These are phyloP conservation scores for Tulasnella sp. DNA, from an alignment of 768 basidiomycete genomes.

Conservation along the genomic window DNA sequence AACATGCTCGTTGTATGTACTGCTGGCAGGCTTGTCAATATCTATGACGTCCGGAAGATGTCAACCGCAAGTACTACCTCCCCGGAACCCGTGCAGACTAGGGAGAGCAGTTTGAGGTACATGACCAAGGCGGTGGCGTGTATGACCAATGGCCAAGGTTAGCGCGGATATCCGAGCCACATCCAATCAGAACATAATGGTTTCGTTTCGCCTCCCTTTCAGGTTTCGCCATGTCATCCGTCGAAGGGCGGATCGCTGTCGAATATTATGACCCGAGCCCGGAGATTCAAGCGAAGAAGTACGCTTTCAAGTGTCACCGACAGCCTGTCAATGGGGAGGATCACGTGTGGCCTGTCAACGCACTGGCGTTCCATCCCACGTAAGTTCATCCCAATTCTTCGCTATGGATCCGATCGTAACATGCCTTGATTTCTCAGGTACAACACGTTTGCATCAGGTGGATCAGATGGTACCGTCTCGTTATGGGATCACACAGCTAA, in stretches of 20 bases:
- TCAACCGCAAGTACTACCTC: constrained; percentile 21
- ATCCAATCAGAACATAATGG: background rate
- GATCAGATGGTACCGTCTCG: constrained; percentile 87
- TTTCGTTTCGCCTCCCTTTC: background rate
- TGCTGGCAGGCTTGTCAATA: constrained; percentile 82
- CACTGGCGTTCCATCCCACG: constrained; percentile 87
- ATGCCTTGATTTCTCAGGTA: constrained; percentile 40
- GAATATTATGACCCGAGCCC: constrained; percentile 88
- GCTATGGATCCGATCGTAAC: background rate
- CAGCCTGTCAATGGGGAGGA: constrained; percentile 84
- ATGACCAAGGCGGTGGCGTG: constrained; percentile 87
- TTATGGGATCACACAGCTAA: constrained; percentile 98
- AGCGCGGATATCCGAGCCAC: constrained; percentile 17
- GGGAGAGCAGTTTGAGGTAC: constrained; percentile 91
- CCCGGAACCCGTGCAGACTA: constrained; percentile 50
- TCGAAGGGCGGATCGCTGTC: constrained; percentile 93
- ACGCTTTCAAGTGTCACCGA: constrained; percentile 96
- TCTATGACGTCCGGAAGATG: constrained; percentile 81
- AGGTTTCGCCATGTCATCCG: constrained; percentile 90
- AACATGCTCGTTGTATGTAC: constrained; percentile 82
- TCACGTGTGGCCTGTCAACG: constrained; percentile 94
- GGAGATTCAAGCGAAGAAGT: constrained; percentile 72
- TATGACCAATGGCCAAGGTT: constrained; percentile 89
- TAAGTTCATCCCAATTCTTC: constrained; percentile 29
- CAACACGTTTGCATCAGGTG: constrained; percentile 92